Conservation (phyloP, 78 protist species). For the Cavenderia fasciculata region DNA sequence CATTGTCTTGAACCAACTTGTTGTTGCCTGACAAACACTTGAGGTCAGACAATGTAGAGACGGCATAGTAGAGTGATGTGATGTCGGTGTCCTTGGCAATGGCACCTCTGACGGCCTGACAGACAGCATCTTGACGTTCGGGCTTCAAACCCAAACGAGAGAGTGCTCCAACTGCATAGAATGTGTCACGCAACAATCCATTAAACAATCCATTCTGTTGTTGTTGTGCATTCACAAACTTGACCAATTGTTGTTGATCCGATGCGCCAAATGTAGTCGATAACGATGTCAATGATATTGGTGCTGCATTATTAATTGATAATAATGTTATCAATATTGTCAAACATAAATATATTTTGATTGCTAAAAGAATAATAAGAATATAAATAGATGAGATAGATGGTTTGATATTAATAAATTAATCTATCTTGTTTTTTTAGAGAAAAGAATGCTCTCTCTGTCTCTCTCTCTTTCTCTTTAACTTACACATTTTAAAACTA, state of each 20-base stretch:
- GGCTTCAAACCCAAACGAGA: slow-evolving; percentile 14
- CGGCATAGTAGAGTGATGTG: slow-evolving; percentile 18
- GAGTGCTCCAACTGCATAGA: slow-evolving; percentile 47
- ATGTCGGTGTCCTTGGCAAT: slow-evolving; percentile 12
- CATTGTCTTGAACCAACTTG: background rate
- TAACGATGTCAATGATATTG: background rate
- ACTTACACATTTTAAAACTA: too few relatives aligned
- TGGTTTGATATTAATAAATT: too few relatives aligned
- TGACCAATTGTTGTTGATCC: background rate
- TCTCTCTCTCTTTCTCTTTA: too few relatives aligned
- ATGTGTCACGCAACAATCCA: slow-evolving; percentile 20
- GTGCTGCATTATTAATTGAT: background rate
- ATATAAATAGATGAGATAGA: too few relatives aligned
- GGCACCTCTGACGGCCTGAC: background rate
- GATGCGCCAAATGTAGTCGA: background rate
- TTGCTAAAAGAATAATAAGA: too few relatives aligned
- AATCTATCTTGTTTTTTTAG: too few relatives aligned
- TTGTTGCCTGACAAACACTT: slow-evolving; percentile 1
- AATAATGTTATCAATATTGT: background rate
- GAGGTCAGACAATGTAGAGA: slow-evolving; percentile 18
- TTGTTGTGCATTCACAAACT: background rate
- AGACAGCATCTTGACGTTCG: background rate
- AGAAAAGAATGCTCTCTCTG: too few relatives aligned
- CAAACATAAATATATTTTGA: too few relatives aligned
- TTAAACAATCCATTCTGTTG: background rate